Percentiles rank a stretch among this genome's conserved stretches.
Conservation (phyloP, 2,329 filamentous ascomycete species). For the Teratosphaeria viscida region DNA sequence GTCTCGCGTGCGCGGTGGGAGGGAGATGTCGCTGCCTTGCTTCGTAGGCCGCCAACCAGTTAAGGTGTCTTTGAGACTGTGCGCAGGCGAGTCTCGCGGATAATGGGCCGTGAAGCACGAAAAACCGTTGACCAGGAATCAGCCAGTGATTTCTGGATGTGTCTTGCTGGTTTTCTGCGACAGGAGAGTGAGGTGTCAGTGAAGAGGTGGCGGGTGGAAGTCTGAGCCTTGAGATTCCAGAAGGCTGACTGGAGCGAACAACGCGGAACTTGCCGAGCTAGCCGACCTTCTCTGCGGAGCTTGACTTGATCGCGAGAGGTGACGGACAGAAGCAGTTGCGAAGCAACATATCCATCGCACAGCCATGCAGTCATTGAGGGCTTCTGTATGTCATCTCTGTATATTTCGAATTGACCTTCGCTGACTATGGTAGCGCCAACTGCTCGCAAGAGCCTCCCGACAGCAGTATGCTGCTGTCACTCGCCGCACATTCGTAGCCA, state of each 20-base stretch:
- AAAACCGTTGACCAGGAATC: neutral
- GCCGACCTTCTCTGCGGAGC: neutral
- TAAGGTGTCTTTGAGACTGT: conserved; percentile 47
- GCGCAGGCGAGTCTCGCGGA: conserved; percentile 19
- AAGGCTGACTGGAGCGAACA: neutral
- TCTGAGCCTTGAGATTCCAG: conserved; percentile 2
- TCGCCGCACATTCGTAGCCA: conserved; percentile 54
- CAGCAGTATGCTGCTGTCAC: conserved; percentile 44
- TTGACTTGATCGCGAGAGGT: neutral
- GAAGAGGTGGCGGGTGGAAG: conserved; percentile 8
- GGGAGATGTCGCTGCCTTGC: conserved; percentile 7
- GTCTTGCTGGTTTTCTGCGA: conserved; percentile 12
- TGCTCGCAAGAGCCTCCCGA: conserved; percentile 50
- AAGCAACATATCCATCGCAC: conserved; percentile 5
- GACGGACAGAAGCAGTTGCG: neutral
- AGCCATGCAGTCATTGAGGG: conserved; percentile 51
- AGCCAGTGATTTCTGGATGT: conserved; percentile 5
- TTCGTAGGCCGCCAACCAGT: conserved; percentile 41
- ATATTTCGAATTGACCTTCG: neutral
- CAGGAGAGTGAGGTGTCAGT: conserved; percentile 12
- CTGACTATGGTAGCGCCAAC: conserved; percentile 43
- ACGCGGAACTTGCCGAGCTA: neutral
- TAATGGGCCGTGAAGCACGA: conserved; percentile 11
- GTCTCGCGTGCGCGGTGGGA: neutral
- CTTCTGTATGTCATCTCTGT: conserved; percentile 39